A percentile compares a stretch with the other conserved stretches of the same genome.
These are phyloP conservation scores for Macrophomina phaseolina DNA, from an alignment of 2,329 filamentous ascomycete genomes.

Conservation along the genomic window DNA sequence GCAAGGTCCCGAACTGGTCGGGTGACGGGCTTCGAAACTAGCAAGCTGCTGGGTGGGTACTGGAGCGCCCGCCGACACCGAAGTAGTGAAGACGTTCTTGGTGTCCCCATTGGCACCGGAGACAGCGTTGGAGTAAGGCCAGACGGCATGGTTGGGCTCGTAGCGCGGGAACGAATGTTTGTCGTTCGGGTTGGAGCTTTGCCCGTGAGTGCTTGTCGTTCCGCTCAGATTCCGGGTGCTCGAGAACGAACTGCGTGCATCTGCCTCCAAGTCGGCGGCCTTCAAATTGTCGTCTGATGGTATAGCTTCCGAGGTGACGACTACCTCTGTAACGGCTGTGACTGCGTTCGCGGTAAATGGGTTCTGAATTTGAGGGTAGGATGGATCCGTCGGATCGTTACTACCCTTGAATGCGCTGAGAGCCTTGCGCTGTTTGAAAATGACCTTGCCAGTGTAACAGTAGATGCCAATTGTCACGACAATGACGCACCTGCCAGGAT, in stretches of 20 bases:
- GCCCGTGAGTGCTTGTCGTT: neutral
- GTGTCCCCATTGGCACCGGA: neutral
- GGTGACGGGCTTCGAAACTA: slow-evolving; percentile 16
- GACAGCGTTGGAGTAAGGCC: slow-evolving; percentile 17
- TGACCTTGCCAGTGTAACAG: slow-evolving; percentile 67
- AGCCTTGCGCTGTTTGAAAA: slow-evolving; percentile 69
- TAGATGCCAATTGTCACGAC: slow-evolving; percentile 69
- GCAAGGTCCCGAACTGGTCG: neutral
- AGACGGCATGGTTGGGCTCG: slow-evolving; percentile 1
- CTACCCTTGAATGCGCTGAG: slow-evolving; percentile 40
- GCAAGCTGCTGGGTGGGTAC: slow-evolving; percentile 10
- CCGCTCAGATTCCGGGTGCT: slow-evolving; percentile 36
- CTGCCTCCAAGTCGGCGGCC: slow-evolving; percentile 30
- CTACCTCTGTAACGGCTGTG: slow-evolving; percentile 65
- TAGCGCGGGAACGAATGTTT: neutral
- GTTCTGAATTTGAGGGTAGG: slow-evolving; percentile 45
- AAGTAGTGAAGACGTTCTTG: slow-evolving; percentile 19
- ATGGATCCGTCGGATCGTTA: slow-evolving; percentile 9
- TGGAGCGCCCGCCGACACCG: slow-evolving; percentile 17
- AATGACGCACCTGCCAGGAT: slow-evolving; percentile 56
- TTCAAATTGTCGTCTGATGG: slow-evolving; percentile 47
- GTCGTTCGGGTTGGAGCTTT: neutral
- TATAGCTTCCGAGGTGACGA: slow-evolving; percentile 52
- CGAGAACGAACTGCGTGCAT: slow-evolving; percentile 38
- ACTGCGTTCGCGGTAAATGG: slow-evolving; percentile 57